Conservation (phyloP, 2,329 filamentous ascomycete species). For the Xenoacremonium recifei region DNA sequence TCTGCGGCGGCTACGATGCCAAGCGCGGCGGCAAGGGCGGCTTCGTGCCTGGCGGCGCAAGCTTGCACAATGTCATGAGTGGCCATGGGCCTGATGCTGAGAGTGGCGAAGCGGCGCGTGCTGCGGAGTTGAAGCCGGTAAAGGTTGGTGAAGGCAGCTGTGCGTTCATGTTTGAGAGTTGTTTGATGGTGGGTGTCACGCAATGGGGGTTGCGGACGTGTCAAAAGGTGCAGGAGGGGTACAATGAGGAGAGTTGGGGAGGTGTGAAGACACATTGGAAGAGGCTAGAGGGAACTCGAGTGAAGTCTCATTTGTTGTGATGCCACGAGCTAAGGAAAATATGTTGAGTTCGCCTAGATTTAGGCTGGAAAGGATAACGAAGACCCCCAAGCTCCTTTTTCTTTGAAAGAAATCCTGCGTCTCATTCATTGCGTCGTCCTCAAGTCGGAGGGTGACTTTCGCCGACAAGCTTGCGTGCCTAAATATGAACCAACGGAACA, state of each 20-base stretch:
- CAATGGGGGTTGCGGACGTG: constrained; percentile 66
- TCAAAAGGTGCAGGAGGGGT: constrained; percentile 60
- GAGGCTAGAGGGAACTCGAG: constrained; percentile 35
- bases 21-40: constrained; percentile 52
- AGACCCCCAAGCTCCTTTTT: too few relatives aligned
- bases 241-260: constrained; percentile 81
- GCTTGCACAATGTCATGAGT: constrained; percentile 70
- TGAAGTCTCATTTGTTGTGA: constrained; percentile 23
- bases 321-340: too few relatives aligned
- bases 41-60: constrained; percentile 59
- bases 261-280: constrained; percentile 63
- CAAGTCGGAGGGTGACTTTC: too few relatives aligned
- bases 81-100: constrained; percentile 62
- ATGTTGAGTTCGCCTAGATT: too few relatives aligned
- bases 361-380: too few relatives aligned
- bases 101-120: constrained; percentile 55
- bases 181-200: constrained; percentile 68
- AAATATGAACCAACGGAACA: too few relatives aligned
- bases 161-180: constrained; percentile 70
- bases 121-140: constrained; percentile 51
- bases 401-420: too few relatives aligned
- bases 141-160: constrained; percentile 61
- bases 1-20: constrained; percentile 60
- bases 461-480: too few relatives aligned
- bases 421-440: too few relatives aligned